Conservation (phyloP, 179 eudicot genomes). For the Amaranthus tricolor region DNA sequence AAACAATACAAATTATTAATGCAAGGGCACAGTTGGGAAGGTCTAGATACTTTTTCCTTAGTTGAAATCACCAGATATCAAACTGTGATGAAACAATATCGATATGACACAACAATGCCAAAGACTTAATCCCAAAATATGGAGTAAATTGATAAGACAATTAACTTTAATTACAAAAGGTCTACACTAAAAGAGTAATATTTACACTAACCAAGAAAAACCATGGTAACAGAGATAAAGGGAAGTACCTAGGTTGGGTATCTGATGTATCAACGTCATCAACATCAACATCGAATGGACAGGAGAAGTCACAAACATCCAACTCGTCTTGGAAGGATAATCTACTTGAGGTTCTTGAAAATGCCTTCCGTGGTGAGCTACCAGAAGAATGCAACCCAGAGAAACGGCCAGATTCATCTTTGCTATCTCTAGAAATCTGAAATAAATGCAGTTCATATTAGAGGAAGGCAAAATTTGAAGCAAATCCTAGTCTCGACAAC, state of each 20-base stretch:
- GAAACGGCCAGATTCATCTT: slow-evolving; percentile 86
- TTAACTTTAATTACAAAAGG: not conserved
- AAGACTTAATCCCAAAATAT: no score
- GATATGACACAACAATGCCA: not conserved
- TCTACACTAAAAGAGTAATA: not conserved
- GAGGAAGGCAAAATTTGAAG: slow-evolving; percentile 10
- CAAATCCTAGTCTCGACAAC: not conserved
- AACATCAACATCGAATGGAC: slow-evolving; percentile 93
- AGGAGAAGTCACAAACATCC: slow-evolving; percentile 72
- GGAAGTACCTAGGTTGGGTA: slow-evolving; percentile 64
- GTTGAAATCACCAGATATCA: not conserved
- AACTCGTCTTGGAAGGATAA: slow-evolving; percentile 85
- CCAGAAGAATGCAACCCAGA: slow-evolving; percentile 86
- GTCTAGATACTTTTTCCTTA: not conserved
- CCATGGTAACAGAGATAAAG: slow-evolving; percentile 8
- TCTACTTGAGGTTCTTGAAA: slow-evolving; percentile 90
- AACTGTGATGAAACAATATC: not conserved
- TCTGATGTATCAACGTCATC: slow-evolving; percentile 85
- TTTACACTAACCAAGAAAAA: slow-evolving; percentile 9
- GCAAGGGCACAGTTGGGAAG: not conserved
- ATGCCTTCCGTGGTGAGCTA: slow-evolving; percentile 78
- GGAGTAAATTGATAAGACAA: no score
- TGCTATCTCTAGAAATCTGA: slow-evolving; percentile 67
- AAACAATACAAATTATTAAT: not conserved
- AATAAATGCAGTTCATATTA: slow-evolving; percentile 26